Base-by-base conservation (phyloP, 2,329 filamentous ascomycete species). In the Berkeleyomyces basicola region DNA sequence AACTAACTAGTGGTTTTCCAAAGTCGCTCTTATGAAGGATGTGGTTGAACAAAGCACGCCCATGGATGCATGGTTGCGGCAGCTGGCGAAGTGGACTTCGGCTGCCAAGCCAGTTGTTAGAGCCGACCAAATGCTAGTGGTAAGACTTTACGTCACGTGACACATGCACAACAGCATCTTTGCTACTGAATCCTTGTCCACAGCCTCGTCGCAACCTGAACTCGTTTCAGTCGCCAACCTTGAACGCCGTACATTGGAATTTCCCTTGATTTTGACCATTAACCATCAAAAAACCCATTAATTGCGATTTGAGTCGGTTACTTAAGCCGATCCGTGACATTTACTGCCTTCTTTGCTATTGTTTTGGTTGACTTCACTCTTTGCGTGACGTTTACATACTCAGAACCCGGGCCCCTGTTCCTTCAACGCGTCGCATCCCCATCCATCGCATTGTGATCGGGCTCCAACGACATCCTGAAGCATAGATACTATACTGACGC, bases 381-480 rank as follows among this genome's bases (percentile, higher is more conserved):
- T 23, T 23, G 23, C 23, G 23, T 23, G 23, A 23, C 23, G 23
- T 23, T 23, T 23, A 23, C 23, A 23, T 23, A 23, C 23, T 23
- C 23, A 23, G 23, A 23, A 23, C 23, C 23, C 23, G 23, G 49
- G 49, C 49, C 49, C 49, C 49, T 53, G 49, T 37, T 53, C 49
- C 49, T 68, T 81, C 79, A 66, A 74, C 76, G 62, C 66, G 69
- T 59, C 79, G 79, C 67, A 77, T 31, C 31, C 49, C 76, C 40
- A 42, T 33, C 37, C 37, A 33, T 58, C 57, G 49, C 49, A 23
- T 36, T 36, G 23, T 53, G 10, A 37, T 33, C 49, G 10, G 49
- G 31, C 33, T 7, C 49, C 23, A 53, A 53, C 49, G 33, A 14
- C 49, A 23, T 11, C 11, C 33, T 23, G 23, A 23, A 23, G 23